These are phyloP conservation scores for Hygrophorus pudorinus DNA, from an alignment of 768 basidiomycete species.

Conservation along the genomic window DNA sequence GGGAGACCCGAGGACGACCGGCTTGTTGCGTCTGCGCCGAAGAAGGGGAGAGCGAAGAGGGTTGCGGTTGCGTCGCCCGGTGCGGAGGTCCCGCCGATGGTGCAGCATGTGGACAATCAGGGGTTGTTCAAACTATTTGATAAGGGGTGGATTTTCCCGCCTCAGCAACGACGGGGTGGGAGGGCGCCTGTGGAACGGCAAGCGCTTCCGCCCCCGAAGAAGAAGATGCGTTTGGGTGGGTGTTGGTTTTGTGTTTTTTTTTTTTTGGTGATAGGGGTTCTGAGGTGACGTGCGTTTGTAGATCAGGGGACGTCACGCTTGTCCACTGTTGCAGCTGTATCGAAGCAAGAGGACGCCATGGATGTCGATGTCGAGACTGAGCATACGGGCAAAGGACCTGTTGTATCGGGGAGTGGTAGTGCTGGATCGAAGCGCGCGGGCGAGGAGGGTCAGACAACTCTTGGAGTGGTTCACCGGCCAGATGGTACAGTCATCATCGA, in stretches of 20 bases:
- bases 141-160: conserved; percentile 78
- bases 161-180: conserved; percentile 58
- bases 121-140: conserved; percentile 78
- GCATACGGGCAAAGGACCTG: neutral
- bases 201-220: conserved; percentile 42
- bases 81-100: conserved; percentile 41
- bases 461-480: conserved; percentile 8
- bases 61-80: conserved; percentile 11
- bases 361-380: neutral
- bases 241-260: conserved; percentile 4
- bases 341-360: no score
- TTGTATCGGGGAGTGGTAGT: neutral
- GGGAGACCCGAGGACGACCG: neutral
- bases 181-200: conserved; percentile 36
- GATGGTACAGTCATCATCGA: conserved; percentile 55
- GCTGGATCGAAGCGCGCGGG: neutral
- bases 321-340: neutral
- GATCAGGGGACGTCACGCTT: neutral
- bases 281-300: neutral
- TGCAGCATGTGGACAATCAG: conserved; percentile 61
- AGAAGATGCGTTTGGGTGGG: conserved; percentile 38
- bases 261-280: neutral
- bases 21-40: neutral
- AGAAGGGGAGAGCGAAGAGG: conserved; percentile 17
- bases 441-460: neutral